Conservation (phyloP, 208 protist species). For the Herpetomonas samuelpessoai region DNA sequence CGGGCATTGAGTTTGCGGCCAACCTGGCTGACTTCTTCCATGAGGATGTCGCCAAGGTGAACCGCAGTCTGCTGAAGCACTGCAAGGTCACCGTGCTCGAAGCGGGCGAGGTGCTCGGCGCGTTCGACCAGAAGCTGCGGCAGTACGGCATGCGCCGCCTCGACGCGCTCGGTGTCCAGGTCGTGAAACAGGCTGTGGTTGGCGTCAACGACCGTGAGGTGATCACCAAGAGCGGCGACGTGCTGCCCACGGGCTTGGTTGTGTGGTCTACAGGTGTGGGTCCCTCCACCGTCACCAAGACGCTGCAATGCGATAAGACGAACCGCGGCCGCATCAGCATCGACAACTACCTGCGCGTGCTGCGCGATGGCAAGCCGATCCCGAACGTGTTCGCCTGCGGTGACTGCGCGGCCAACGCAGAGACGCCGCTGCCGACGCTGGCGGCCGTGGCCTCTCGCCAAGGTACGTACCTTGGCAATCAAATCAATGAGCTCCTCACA, state of each 20-base stretch:
- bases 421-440: constrained; percentile 63
- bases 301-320: constrained; percentile 68
- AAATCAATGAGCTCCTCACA: constrained; percentile 52
- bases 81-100: constrained; percentile 89
- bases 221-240: constrained; percentile 61
- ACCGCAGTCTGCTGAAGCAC: constrained; percentile 57
- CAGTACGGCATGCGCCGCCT: constrained; percentile 74
- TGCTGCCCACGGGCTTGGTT: constrained; percentile 64
- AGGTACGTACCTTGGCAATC: constrained; percentile 69
- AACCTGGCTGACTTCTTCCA: constrained; percentile 90
- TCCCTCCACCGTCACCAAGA: constrained; percentile 70
- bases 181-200: constrained; percentile 71
- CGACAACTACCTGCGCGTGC: constrained; percentile 67
- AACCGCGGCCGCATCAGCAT: constrained; percentile 63
- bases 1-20: constrained; percentile 85
- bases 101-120: constrained; percentile 84
- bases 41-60: constrained; percentile 77
- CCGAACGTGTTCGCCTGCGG: constrained; percentile 82
- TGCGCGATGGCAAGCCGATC: constrained; percentile 60
- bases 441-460: constrained; percentile 84
- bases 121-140: constrained; percentile 81
- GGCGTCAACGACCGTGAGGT: constrained; percentile 72
- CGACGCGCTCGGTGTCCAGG: constrained; percentile 55
- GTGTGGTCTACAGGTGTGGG: constrained; percentile 89
- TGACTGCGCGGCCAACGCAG: constrained; percentile 71